Conservation (phyloP, 1,284 basidiomycete genomes). For the Entoloma clypeatum region DNA sequence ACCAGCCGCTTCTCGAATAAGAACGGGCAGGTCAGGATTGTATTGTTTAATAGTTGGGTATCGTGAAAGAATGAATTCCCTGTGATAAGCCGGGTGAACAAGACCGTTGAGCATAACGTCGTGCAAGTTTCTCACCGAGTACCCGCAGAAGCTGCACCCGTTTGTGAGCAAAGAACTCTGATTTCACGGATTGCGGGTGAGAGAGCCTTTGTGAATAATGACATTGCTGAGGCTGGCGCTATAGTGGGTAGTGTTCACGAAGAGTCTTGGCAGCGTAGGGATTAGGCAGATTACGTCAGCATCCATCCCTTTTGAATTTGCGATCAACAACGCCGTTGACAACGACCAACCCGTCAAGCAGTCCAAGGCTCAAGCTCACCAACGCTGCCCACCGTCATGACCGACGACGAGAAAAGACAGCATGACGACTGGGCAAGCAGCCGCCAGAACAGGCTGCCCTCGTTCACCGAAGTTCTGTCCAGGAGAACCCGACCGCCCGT, state of each 20-base stretch:
- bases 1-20: conserved; percentile 88
- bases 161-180: conserved; percentile 84
- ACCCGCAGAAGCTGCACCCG: conserved; percentile 73
- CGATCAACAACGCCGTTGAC: conserved; percentile 23
- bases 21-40: conserved; percentile 86
- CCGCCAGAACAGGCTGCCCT: conserved; percentile 69
- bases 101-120: conserved; percentile 4
- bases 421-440: conserved; percentile 67
- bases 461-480: conserved; percentile 83
- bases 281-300: conserved; percentile 31
- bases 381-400: conserved; percentile 35
- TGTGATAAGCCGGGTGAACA: conserved; percentile 35
- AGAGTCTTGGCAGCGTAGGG: conserved; percentile 10
- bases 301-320: conserved; percentile 23
- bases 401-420: conserved; percentile 55
- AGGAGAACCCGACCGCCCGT: conserved; percentile 89
- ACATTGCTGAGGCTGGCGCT: conserved; percentile 41
- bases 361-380: no score
- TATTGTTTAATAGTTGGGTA: conserved; percentile 84
- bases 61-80: conserved; percentile 79
- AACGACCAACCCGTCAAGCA: conserved; percentile 20
- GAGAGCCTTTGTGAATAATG: conserved; percentile 69
- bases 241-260: conserved; percentile 14
- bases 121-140: conserved; percentile 58
- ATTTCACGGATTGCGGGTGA: conserved; percentile 84